Evolutionary conservation across 768 basidiomycete species (phyloP), one percentile per base, ranked within the genome.

Genomic region (Naganishia randhawae): DNA sequence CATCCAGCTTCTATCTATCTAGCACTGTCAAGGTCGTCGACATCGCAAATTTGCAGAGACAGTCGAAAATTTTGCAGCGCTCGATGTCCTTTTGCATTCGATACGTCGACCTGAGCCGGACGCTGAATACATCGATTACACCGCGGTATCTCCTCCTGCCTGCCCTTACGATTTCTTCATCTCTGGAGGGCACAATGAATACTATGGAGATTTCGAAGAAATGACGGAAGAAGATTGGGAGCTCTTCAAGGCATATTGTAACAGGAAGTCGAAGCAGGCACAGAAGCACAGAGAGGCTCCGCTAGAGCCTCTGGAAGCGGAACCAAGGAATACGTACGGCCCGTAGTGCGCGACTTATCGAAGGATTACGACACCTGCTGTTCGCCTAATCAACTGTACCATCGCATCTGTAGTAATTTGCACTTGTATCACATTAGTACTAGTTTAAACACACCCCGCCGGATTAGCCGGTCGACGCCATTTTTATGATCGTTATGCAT

Each of bases 1-100:
- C 13, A 64, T 16, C 66, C 6, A 57, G 50, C 63, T 48, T 50
- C 13, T 52, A 31, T 11, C 51, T 25, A 51, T 64, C 53, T 73
- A 96, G 92, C 93, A 96, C 75, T 83, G 89, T 64, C 79, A 80
- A 54, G 83, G 86, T 17, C 85, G 85, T 54, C 89, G 84, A 74
- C 95, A 98, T 78, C 85, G 86, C 63, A 89, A 87, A 69, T 97
- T 91, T 78, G 92, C 95, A 0, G 80, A 80, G 17, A 86, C 92
- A 73, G 84, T 86, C 66, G 82, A 83, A 25, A 92, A 97, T 79
- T 98, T 92, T 76, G 73, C 82, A 32, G 85, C 87, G 65, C 84
- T 98, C 32, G 95, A 98, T 79, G 82, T 79, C 41, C 84, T 94
- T 31, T 84, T 98, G 2, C 61, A 50, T 33, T 55, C 52, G 27